A percentile compares a stretch with the other conserved stretches of the same genome.
Conservation (phyloP, 164 flowering plant species). For the Chimonanthus salicifolius region DNA sequence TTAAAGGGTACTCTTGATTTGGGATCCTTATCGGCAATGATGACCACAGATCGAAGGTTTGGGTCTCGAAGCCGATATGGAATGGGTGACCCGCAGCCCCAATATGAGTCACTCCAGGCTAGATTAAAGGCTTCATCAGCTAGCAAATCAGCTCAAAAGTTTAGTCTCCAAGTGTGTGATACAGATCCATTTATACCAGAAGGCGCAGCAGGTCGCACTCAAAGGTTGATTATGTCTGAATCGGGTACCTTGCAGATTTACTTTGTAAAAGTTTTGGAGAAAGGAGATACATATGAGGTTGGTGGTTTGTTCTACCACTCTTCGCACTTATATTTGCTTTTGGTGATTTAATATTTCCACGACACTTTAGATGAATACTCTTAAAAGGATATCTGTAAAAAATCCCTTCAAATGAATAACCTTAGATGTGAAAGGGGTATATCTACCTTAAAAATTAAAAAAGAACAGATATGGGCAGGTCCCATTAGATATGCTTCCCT, state of each 20-base stretch:
- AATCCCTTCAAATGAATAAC: too few relatives aligned
- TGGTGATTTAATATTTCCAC: neutral
- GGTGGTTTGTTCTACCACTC: slow-evolving; percentile 5
- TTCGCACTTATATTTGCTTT: too few relatives aligned
- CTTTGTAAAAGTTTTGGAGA: slow-evolving; percentile 95
- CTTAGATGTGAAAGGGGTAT: too few relatives aligned
- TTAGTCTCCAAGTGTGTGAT: slow-evolving; percentile 73
- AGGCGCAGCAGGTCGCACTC: slow-evolving; percentile 89
- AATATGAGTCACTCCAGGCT: slow-evolving; percentile 90
- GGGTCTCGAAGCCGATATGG: slow-evolving; percentile 46
- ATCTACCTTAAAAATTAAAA: too few relatives aligned
- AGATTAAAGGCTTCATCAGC: slow-evolving; percentile 58
- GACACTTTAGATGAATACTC: neutral
- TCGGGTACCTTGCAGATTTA: slow-evolving; percentile 73
- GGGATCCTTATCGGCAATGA: slow-evolving; percentile 71
- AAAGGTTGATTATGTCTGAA: slow-evolving; percentile 78
- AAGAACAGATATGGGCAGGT: too few relatives aligned
- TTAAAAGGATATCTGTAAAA: too few relatives aligned
- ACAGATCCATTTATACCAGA: slow-evolving; percentile 71
- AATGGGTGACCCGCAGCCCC: slow-evolving; percentile 70
- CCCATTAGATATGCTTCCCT: too few relatives aligned
- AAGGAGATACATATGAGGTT: slow-evolving; percentile 97
- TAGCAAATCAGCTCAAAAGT: slow-evolving; percentile 52
- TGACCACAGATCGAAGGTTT: slow-evolving; percentile 55
- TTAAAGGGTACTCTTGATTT: slow-evolving; percentile 81